Percentiles rank a stretch among this genome's conserved stretches.
phyloP scores from a whole-genome alignment of 2,329 filamentous ascomycete species.

The Clarireedia paspali region DNA sequence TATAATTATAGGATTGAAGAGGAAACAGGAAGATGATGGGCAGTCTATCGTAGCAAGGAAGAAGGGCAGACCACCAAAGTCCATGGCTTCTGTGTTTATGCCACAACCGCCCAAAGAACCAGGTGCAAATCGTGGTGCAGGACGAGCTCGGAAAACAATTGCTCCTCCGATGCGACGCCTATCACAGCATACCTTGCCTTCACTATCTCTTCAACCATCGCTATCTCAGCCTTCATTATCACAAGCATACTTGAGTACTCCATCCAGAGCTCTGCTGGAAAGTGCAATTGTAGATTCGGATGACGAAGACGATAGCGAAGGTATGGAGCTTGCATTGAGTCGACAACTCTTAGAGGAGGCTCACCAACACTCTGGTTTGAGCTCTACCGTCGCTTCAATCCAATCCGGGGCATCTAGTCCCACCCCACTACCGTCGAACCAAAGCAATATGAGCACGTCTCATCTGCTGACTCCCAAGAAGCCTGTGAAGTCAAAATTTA shows the following conservation, averaged over 20 bases:
- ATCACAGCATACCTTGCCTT: background rate
- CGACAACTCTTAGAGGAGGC: constrained; percentile 12
- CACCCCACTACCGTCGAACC: background rate
- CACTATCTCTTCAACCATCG: background rate
- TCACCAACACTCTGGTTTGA: constrained; percentile 2
- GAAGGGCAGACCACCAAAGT: constrained; percentile 9
- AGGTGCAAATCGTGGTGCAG: background rate
- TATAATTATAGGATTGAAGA: background rate
- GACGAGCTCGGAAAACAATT: constrained; percentile 3
- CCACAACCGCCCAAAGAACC: background rate
- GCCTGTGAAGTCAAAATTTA: background rate
- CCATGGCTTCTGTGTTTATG: constrained; percentile 2
- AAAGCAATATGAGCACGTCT: background rate
- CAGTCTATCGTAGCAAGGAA: constrained; percentile 1
- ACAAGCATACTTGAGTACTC: constrained; percentile 17
- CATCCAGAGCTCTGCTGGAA: constrained; percentile 14
- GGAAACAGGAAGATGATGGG: constrained; percentile 2
- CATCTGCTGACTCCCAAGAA: background rate
- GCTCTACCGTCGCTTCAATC: background rate
- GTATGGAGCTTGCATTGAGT: constrained; percentile 12
- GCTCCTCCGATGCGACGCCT: background rate
- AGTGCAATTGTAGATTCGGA: constrained; percentile 4
- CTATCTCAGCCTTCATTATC: constrained; percentile 20
- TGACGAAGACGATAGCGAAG: constrained; percentile 15
- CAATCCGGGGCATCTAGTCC: background rate